Conservation (phyloP, 1,284 basidiomycete species). For the Puccinia coronata region DNA sequence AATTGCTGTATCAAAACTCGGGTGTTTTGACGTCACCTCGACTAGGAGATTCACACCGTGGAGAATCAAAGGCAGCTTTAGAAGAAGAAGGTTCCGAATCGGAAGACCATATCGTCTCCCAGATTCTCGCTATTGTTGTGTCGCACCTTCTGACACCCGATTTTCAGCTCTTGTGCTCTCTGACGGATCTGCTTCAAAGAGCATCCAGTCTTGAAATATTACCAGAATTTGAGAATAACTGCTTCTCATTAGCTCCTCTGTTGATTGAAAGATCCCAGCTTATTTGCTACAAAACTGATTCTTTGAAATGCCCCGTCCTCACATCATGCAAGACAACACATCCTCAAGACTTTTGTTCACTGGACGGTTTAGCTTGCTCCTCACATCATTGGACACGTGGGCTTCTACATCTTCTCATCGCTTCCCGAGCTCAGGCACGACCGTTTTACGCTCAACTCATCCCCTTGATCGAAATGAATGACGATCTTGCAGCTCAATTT, state of each 20-base stretch:
- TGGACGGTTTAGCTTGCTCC: slow-evolving; percentile 2
- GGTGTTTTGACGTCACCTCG: slow-evolving; percentile 43
- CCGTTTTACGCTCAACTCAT: slow-evolving; percentile 69
- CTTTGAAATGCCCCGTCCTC: neutral
- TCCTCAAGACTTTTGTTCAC: slow-evolving; percentile 19
- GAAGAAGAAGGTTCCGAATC: slow-evolving; percentile 6
- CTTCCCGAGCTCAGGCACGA: slow-evolving; percentile 16
- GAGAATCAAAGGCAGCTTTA: neutral
- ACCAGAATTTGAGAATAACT: neutral
- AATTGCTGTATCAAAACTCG: slow-evolving; percentile 43
- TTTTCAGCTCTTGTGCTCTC: slow-evolving; percentile 22
- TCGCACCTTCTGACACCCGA: slow-evolving; percentile 35
- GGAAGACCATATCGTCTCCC: slow-evolving; percentile 17
- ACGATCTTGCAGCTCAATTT: slow-evolving; percentile 67
- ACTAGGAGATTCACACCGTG: slow-evolving; percentile 12
- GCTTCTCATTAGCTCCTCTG: slow-evolving; percentile 17
- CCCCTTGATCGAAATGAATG: slow-evolving; percentile 65
- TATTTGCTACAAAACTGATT: neutral
- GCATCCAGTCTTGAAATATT: slow-evolving; percentile 7
- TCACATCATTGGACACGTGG: slow-evolving; percentile 30
- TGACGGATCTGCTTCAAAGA: slow-evolving; percentile 40
- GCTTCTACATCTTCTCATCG: slow-evolving; percentile 39
- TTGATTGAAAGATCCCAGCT: slow-evolving; percentile 16
- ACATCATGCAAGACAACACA: neutral
- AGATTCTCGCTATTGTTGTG: slow-evolving; percentile 30